Evolutionary conservation across 352 stramenopile genomes (phyloP).

Genomic region (Detonula confervacea): DNA sequence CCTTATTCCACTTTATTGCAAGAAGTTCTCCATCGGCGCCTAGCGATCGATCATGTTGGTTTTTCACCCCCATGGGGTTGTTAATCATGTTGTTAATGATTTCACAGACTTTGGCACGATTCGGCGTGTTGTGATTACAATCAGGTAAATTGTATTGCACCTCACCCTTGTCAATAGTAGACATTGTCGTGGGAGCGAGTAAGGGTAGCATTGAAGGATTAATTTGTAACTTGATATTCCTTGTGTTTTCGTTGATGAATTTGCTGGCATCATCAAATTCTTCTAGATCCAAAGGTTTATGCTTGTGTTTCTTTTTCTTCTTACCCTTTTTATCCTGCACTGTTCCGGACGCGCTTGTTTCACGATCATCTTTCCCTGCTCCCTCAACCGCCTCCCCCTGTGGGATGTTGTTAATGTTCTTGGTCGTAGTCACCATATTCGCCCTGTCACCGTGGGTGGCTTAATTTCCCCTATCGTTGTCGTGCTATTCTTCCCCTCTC

Average conservation of each 20-base stretch:
- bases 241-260: conserved; percentile 2
- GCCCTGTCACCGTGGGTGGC: not conserved
- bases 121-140: too few species aligned
- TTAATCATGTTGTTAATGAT: too few species aligned
- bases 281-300: conserved; percentile 1
- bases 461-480: not conserved
- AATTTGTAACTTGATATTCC: not conserved
- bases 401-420: not conserved
- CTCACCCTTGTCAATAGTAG: not conserved
- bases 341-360: not conserved
- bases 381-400: not conserved
- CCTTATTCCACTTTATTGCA: too few species aligned
- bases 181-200: not conserved
- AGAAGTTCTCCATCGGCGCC: too few species aligned
- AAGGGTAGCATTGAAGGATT: not conserved
- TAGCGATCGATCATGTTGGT: too few species aligned
- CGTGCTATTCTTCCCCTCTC: not conserved
- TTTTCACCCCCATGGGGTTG: too few species aligned
- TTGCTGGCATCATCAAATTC: not conserved
- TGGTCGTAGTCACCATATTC: not conserved
- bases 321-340: not conserved
- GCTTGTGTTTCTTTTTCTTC: not conserved
- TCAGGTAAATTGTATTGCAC: too few species aligned
- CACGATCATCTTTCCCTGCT: not conserved
- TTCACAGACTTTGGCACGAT: too few species aligned